These are phyloP conservation scores for Plectosphaerella cucumerina DNA, from an alignment of 2,329 filamentous ascomycete species.

Conservation along the genomic window DNA sequence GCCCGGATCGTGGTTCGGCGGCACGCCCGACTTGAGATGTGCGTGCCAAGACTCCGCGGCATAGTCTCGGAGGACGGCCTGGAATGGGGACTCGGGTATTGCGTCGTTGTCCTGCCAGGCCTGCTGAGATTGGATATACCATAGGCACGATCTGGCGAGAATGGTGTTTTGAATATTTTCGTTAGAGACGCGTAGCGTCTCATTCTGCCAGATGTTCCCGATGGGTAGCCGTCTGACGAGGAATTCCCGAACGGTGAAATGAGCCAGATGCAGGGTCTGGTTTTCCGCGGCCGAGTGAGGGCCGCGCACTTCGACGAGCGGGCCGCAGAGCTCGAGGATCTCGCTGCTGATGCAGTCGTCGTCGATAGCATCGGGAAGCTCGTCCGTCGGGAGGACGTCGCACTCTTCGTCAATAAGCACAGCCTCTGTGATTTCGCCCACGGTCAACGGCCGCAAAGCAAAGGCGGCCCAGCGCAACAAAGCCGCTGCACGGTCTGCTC, in stretches of 20 bases:
- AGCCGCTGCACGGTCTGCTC: slow-evolving; percentile 15
- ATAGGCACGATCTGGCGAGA: neutral
- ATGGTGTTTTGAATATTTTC: neutral
- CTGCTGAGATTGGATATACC: neutral
- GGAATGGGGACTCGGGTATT: neutral
- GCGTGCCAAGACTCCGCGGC: neutral
- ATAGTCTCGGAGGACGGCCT: neutral
- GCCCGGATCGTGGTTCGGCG: neutral
- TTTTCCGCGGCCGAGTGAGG: neutral
- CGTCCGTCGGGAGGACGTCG: slow-evolving; percentile 10
- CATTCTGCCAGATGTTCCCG: neutral
- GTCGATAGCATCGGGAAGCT: slow-evolving; percentile 20
- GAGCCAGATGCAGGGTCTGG: neutral
- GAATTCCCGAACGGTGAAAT: neutral
- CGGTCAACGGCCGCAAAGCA: slow-evolving; percentile 12
- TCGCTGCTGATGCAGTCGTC: slow-evolving; percentile 23
- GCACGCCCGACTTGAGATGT: neutral
- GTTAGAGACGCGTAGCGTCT: neutral
- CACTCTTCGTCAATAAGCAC: slow-evolving; percentile 14
- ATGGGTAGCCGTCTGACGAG: neutral
- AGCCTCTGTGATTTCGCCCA: slow-evolving; percentile 19
- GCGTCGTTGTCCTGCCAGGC: neutral
- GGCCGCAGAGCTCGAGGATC: slow-evolving; percentile 21
- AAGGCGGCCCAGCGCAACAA: slow-evolving; percentile 26
- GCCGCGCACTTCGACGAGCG: slow-evolving; percentile 19